These are phyloP conservation scores for Apostasia ramifera DNA, from an alignment of 106 monocot species.

Conservation along the genomic window DNA sequence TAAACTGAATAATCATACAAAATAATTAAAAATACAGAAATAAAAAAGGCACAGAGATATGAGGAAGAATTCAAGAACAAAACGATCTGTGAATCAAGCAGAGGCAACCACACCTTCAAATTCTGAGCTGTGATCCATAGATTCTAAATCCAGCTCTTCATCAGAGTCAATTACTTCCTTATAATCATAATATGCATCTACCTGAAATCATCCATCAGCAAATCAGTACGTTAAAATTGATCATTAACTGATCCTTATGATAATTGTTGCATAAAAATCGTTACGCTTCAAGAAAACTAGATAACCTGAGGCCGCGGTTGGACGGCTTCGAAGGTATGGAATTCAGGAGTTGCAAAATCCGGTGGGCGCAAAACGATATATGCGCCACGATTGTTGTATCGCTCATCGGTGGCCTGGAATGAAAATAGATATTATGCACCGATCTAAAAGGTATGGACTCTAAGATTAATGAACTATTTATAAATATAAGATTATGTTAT, in stretches of 20 bases:
- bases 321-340: slow-evolving; percentile 60
- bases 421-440: not conserved
- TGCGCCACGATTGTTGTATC: slow-evolving; percentile 57
- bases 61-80: too few species aligned
- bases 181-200: slow-evolving; percentile 68
- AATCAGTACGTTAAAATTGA: not conserved
- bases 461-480: not conserved
- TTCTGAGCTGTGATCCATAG: slow-evolving; percentile 40
- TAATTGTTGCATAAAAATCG: not conserved
- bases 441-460: too few species aligned
- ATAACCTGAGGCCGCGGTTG: slow-evolving; percentile 58
- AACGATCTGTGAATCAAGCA: too few species aligned
- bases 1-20: slow-evolving; percentile 1
- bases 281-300: not conserved
- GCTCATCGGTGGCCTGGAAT: slow-evolving; percentile 46
- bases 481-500: not conserved
- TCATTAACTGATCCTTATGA: not conserved
- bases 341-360: slow-evolving; percentile 52
- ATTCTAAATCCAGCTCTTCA: slow-evolving; percentile 75
- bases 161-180: slow-evolving; percentile 90
- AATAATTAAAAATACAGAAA: not conserved
- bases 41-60: not conserved
- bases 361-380: slow-evolving; percentile 58
- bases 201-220: slow-evolving; percentile 37
- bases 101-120: not conserved